Base-by-base conservation (phyloP, 2,329 filamentous ascomycete species). In the Emydomyces testavorans region DNA sequence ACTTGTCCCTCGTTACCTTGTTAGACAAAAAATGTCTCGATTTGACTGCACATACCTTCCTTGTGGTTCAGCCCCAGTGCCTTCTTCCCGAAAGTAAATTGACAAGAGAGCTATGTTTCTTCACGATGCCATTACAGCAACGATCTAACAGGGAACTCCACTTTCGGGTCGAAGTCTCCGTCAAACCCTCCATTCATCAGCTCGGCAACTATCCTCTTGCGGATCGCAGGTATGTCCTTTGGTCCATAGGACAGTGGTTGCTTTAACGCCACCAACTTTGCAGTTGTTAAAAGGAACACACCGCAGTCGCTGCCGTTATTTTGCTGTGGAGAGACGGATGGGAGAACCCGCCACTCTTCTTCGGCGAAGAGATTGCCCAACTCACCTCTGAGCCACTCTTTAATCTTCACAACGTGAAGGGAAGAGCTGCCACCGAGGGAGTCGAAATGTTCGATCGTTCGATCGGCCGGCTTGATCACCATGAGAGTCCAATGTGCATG, bases 251-350 rank as follows among this genome's bases (percentile, higher is more conserved):
- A 62, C 46, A 65, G 62, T 2, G 68, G 68, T 23, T 71, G 56
- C 13, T 65, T 65, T 23, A 72, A 55, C 43, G 67, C 64, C 43
- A 72, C 62, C 48, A 71, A 65, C 52, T 72, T 71, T 41, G 71
- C 71, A 3, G 66, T 72, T 7, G 70, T 71, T 16, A 72, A 59
- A 16, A 71, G 61, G 52, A 73, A 74, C 2, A 72, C 70, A n/a
- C 71, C 71, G 49, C 71, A 74, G 50, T 74, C 71, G 46, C 64
- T 67, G 23, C 64, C 64, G 50, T 74, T 74, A 49, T 66, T 55
- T 51, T 74, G 71, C 49, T 62, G 62, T 5, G 71, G 70, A 4
- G 67, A 69, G 4, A 55, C 35, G 1, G 65, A 65, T 4, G 62
- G 58, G 16, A 67, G 58, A 4, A 67, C 57, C 1, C 51, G 56